Evolutionary conservation across 2,329 filamentous ascomycete species (phyloP).

Genomic region (Nakataea oryzae): DNA sequence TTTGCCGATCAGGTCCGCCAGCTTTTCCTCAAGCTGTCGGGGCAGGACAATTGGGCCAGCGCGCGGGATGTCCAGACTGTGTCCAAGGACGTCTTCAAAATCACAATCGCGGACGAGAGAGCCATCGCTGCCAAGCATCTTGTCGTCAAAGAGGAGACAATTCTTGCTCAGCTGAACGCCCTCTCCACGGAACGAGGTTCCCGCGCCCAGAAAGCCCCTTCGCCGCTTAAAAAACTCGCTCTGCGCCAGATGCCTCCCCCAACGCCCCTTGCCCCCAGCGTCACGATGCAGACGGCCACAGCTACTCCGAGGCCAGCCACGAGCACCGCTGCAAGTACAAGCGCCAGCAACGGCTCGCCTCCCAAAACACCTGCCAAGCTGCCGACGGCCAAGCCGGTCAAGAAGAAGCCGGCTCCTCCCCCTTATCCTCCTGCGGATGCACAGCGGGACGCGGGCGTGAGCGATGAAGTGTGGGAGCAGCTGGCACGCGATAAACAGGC

Average conservation of each 20-base stretch:
- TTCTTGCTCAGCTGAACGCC: not conserved
- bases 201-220: not conserved
- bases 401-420: not conserved
- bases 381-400: not conserved
- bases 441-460: conserved; percentile 44
- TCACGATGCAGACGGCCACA: not conserved
- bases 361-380: not conserved
- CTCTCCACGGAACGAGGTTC: conserved; percentile 1
- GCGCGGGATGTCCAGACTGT: conserved; percentile 51
- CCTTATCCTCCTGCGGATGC: not conserved
- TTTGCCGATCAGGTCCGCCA: conserved; percentile 14
- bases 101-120: conserved; percentile 20
- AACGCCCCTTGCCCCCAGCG: not conserved
- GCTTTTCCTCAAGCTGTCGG: conserved; percentile 28
- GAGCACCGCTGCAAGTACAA: not conserved
- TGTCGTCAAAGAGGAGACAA: conserved; percentile 2
- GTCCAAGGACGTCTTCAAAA: conserved; percentile 36
- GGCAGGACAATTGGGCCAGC: conserved; percentile 47
- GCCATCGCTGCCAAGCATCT: conserved; percentile 5
- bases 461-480: conserved; percentile 50
- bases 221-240: not conserved
- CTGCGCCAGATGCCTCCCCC: not conserved
- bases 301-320: not conserved
- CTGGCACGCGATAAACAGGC: conserved; percentile 38
- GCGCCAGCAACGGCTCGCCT: not conserved